These are phyloP conservation scores for Forsythia suspensa DNA, from an alignment of 257 asterid genomes.

Conservation along the genomic window DNA sequence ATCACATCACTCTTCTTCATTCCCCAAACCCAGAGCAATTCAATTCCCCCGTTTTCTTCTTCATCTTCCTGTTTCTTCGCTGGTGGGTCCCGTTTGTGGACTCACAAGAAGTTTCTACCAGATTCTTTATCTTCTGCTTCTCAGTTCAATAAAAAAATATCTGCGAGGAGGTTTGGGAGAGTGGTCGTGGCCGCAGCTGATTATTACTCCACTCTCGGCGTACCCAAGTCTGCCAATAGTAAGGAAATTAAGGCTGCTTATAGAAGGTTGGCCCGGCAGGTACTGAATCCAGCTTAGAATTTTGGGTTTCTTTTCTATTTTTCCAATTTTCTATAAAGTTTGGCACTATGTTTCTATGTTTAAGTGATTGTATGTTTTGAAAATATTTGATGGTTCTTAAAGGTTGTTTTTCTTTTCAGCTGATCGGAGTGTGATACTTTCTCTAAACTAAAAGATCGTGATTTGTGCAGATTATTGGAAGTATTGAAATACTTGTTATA, in stretches of 20 bases:
- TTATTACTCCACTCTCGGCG: constrained; percentile 94
- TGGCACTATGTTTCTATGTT: constrained; percentile 1
- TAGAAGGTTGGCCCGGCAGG: constrained; percentile 96
- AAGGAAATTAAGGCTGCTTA: constrained; percentile 96
- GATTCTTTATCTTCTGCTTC: constrained; percentile 49
- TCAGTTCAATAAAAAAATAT: constrained; percentile 55
- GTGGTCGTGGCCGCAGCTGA: constrained; percentile 80
- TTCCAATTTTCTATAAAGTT: neutral
- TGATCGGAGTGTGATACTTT: neutral
- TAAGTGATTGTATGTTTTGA: neutral
- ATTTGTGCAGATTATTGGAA: neutral
- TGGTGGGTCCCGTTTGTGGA: constrained; percentile 48
- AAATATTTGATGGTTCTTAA: neutral
- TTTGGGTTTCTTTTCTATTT: constrained; percentile 6
- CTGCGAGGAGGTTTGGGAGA: constrained; percentile 64
- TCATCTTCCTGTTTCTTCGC: constrained; percentile 53
- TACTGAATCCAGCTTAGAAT: constrained; percentile 22
- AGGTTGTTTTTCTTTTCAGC: neutral
- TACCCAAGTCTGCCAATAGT: constrained; percentile 73
- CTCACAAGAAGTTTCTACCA: constrained; percentile 40
- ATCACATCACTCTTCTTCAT: constrained; percentile 43
- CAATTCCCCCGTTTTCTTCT: constrained; percentile 35
- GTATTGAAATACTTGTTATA: neutral
- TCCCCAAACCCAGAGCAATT: constrained; percentile 33
- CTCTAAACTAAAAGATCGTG: neutral